A percentile compares a stretch with the other conserved stretches of the same genome.
These are phyloP conservation scores for Mycosphaerella sp. DNA, from an alignment of 2,329 filamentous ascomycete species.

Conservation along the genomic window DNA sequence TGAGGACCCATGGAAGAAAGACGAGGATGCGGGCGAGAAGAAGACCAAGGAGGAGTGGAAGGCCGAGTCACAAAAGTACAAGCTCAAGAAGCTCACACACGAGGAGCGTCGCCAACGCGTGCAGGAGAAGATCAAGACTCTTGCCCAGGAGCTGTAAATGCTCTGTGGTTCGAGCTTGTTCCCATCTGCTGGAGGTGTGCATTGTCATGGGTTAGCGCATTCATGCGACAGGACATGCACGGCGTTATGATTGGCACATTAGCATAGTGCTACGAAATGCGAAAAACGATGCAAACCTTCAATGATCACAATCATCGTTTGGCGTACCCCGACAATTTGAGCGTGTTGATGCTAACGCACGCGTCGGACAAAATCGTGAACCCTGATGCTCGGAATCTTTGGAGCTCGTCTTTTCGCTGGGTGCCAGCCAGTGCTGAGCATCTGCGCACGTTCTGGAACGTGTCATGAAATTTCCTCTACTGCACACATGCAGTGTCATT, in stretches of 20 bases:
- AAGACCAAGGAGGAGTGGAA: constrained; percentile 83
- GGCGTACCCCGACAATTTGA: no score
- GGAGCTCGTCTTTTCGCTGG: no score
- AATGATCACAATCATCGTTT: constrained; percentile 1
- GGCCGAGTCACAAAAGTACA: constrained; percentile 82
- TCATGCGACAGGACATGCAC: constrained; percentile 5
- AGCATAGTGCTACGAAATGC: constrained; percentile 10
- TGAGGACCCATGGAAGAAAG: constrained; percentile 97
- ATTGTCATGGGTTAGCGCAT: constrained; percentile 10
- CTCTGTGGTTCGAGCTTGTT: constrained; percentile 1
- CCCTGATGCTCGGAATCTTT: no score
- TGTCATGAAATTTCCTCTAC: background rate
- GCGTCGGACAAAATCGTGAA: background rate
- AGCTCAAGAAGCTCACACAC: constrained; percentile 67
- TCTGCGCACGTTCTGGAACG: background rate
- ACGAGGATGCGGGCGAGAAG: constrained; percentile 65
- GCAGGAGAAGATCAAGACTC: constrained; percentile 83
- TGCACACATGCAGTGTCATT: background rate
- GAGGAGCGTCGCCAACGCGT: constrained; percentile 77
- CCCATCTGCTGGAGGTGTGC: background rate
- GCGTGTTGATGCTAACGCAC: no score
- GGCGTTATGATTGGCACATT: constrained; percentile 9
- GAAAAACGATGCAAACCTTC: constrained; percentile 13
- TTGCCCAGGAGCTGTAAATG: constrained; percentile 45
- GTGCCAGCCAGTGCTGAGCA: background rate